Evolutionary conservation across 495 filamentous ascomycete genomes (phyloP), one percentile per base, ranked within the genome.

Genomic region (Trichoderma asperelloides): DNA sequence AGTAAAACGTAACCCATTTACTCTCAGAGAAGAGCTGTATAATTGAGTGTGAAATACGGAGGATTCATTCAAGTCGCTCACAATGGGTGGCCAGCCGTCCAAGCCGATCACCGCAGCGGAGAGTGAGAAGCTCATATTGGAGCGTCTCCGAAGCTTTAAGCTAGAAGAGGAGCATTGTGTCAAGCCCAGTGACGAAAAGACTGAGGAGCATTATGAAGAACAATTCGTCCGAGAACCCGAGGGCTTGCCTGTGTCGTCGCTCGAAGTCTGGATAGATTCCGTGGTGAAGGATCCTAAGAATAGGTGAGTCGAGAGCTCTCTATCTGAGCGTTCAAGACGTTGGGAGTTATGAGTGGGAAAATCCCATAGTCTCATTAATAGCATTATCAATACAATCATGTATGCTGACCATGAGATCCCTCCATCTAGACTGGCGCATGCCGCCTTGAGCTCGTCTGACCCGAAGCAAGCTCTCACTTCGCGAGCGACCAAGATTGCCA

Each of bases 251-350:
- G 73, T 86, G 16, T 69, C 74, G 30, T 71, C 77, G 7, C 76
- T 81, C 9, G 74, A 78, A 63, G 66, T 84, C 39, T 90, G 87
- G 86, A 81, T 88, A 72, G 81, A 83, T 45, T 76, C 85, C 69
- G 75, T 89, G 2, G 75, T 91, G 51, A 75, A 82, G 63, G 87
- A 89, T 74, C 81, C 85, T 18, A 91, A 90, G 82, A 84, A 83
- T 64, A 77, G 78, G 86, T 85, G 68, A 21, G 73, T 71, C 28
- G 15, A 21, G 18, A 39, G 16, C n/a, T 5, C 12, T 25, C 62
- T 40, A 9, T 7, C 33, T 37, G 33, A 37, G 33, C 5, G 9
- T 37, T 8, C 33, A 37, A 33, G 33, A 3, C 9, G 33, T 37
- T 37, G 33, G 33, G 0, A 37, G 5, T 37, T 3, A 37, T 37